Conservation (phyloP, 2,329 filamentous ascomycete species). For the Aspergillus unguis region DNA sequence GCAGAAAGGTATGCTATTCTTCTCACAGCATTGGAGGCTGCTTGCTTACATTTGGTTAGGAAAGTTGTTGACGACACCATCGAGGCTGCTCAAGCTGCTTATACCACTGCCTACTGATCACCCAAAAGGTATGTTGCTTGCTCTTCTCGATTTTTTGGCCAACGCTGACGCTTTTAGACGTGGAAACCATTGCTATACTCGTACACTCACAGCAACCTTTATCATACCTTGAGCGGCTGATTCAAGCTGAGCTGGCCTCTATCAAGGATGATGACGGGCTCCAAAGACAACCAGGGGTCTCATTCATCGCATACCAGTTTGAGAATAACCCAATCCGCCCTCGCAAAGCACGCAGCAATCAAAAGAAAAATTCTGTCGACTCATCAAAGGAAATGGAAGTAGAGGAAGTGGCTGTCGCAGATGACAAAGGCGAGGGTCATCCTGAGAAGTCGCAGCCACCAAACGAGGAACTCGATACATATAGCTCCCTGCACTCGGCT, state of each 20-base stretch:
- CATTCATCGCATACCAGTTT: slow-evolving; percentile 76
- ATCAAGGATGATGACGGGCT: slow-evolving; percentile 60
- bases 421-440: slow-evolving; percentile 20
- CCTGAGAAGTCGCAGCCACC: slow-evolving; percentile 39
- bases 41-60: slow-evolving; percentile 45
- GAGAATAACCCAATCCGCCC: slow-evolving; percentile 56
- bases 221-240: slow-evolving; percentile 82
- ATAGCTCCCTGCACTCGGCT: slow-evolving; percentile 62
- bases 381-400: slow-evolving; percentile 5
- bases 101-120: slow-evolving; percentile 67
- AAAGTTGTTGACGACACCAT: slow-evolving; percentile 76
- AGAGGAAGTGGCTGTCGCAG: slow-evolving; percentile 1
- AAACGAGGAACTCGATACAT: slow-evolving; percentile 60
- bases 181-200: slow-evolving; percentile 81
- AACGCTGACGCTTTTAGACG: slow-evolving; percentile 40
- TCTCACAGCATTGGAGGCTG: not conserved
- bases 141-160: not conserved
- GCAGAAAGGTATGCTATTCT: slow-evolving; percentile 55
- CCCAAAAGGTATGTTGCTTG: slow-evolving; percentile 47
- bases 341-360: slow-evolving; percentile 35
- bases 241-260: slow-evolving; percentile 79
- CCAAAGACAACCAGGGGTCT: slow-evolving; percentile 68
- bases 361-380: slow-evolving; percentile 11
- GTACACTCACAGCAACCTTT: slow-evolving; percentile 88
- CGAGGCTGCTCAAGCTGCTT: slow-evolving; percentile 74